Conservation (phyloP, 192 early-diverging fungal genomes). For the Phlyctochytrium arcticum region DNA sequence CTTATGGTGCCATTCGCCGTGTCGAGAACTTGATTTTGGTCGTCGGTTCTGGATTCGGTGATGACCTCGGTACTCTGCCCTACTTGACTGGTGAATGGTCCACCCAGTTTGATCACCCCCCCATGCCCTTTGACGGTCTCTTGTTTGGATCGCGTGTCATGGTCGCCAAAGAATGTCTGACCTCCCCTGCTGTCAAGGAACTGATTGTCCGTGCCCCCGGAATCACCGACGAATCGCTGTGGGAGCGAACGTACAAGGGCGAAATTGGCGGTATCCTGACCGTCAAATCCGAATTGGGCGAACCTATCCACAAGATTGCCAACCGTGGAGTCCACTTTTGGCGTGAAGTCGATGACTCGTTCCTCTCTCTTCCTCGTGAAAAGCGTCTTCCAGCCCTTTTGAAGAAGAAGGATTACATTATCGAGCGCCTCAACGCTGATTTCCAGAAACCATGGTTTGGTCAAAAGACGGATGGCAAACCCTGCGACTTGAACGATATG, state of each 20-base stretch:
- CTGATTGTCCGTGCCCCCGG: slow-evolving; percentile 83
- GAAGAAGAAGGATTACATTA: slow-evolving; percentile 83
- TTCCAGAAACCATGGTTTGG: slow-evolving; percentile 97
- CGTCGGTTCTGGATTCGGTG: slow-evolving; percentile 90
- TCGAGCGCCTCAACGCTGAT: slow-evolving; percentile 78
- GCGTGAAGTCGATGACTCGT: slow-evolving; percentile 75
- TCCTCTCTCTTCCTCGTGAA: slow-evolving; percentile 79
- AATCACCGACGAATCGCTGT: slow-evolving; percentile 68
- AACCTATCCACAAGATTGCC: slow-evolving; percentile 89
- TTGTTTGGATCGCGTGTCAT: slow-evolving; percentile 95
- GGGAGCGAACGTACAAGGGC: slow-evolving; percentile 80
- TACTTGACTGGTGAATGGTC: slow-evolving; percentile 95
- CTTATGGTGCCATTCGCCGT: slow-evolving; percentile 76
- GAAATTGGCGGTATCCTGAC: slow-evolving; percentile 78
- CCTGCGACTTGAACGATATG: slow-evolving; percentile 86
- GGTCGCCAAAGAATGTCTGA: slow-evolving; percentile 84
- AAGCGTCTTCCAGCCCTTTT: slow-evolving; percentile 68
- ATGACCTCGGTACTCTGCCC: slow-evolving; percentile 76
- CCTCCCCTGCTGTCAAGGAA: slow-evolving; percentile 76
- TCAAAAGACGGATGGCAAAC: slow-evolving; percentile 65
- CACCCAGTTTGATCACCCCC: slow-evolving; percentile 66
- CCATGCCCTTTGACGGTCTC: slow-evolving; percentile 96
- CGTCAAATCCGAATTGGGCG: slow-evolving; percentile 83
- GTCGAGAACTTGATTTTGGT: slow-evolving; percentile 79
- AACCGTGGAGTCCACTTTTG: slow-evolving; percentile 75